Conservation (phyloP, 176 grass and related monocot genomes). For the Dendrocalamus sinicus region DNA sequence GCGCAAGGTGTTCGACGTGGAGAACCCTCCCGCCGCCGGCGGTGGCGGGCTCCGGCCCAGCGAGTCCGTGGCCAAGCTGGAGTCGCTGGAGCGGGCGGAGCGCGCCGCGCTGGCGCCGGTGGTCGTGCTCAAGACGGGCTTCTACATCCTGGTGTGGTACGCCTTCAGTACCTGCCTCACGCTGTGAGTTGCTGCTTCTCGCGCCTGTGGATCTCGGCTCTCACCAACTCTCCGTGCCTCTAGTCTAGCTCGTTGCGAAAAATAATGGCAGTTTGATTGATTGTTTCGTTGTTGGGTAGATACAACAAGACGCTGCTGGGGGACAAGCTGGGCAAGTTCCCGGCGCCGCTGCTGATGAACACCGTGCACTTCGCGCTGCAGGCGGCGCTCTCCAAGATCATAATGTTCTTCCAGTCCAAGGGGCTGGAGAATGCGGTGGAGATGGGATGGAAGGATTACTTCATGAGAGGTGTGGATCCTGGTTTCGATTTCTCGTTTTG, state of each 20-base stretch:
- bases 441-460: conserved; percentile 99
- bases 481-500: neutral
- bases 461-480: conserved; percentile 69
- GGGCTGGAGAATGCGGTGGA: conserved; percentile 48
- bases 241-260: neutral
- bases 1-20: conserved; percentile 66
- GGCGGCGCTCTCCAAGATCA: conserved; percentile 87
- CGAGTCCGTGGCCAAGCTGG: conserved; percentile 84
- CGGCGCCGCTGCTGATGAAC: conserved; percentile 98
- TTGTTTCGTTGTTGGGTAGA: conserved; percentile 43
- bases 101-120: conserved; percentile 64
- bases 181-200: conserved; percentile 63
- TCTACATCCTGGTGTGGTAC: conserved; percentile 98
- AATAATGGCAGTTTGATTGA: conserved; percentile 7
- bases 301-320: conserved; percentile 99
- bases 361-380: conserved; percentile 97
- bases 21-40: conserved; percentile 43
- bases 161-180: conserved; percentile 99
- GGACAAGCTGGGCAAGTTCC: conserved; percentile 98
- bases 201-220: conserved; percentile 22
- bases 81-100: conserved; percentile 67
- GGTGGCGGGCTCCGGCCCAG: conserved; percentile 59
- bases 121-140: conserved; percentile 67
- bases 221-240: neutral
- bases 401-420: conserved; percentile 72